Conservation (phyloP, 108 stramenopile genomes). For the Nannochloropsis granulata region DNA sequence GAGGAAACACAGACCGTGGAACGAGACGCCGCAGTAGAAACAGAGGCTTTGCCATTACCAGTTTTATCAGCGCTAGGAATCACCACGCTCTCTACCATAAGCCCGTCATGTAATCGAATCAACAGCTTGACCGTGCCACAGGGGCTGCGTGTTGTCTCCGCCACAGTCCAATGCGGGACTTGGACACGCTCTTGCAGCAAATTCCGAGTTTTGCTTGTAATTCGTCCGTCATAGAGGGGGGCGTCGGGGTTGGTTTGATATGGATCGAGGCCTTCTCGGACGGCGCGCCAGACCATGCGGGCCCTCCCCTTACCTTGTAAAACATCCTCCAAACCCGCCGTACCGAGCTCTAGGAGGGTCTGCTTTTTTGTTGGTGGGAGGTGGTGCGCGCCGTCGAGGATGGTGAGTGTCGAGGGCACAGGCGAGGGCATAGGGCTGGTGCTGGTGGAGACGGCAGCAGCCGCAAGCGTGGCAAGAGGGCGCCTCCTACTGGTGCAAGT, state of each 20-base stretch:
- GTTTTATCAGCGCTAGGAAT: not conserved
- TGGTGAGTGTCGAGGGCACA: too few relatives aligned
- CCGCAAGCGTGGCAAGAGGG: too few relatives aligned
- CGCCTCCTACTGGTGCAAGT: too few relatives aligned
- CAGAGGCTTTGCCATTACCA: not conserved
- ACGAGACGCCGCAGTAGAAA: not conserved
- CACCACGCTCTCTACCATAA: not conserved
- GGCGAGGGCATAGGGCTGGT: too few relatives aligned
- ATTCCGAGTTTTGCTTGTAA: not conserved
- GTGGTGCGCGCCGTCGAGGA: too few relatives aligned
- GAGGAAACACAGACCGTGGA: conserved; percentile 43
- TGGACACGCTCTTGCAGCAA: not conserved
- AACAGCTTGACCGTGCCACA: not conserved
- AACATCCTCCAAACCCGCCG: not conserved
- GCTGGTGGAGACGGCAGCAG: too few relatives aligned
- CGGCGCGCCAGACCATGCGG: not conserved
- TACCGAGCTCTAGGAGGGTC: not conserved
- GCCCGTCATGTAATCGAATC: not conserved
- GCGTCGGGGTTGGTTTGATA: not conserved
- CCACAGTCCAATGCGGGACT: not conserved
- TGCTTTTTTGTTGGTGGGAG: not conserved
- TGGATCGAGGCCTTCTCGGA: not conserved
- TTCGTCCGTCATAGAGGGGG: not conserved
- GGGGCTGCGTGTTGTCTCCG: not conserved
- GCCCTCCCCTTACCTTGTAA: not conserved